Evolutionary conservation across 768 basidiomycete genomes (phyloP).

Genomic region (Xerocomellus intermedius): DNA sequence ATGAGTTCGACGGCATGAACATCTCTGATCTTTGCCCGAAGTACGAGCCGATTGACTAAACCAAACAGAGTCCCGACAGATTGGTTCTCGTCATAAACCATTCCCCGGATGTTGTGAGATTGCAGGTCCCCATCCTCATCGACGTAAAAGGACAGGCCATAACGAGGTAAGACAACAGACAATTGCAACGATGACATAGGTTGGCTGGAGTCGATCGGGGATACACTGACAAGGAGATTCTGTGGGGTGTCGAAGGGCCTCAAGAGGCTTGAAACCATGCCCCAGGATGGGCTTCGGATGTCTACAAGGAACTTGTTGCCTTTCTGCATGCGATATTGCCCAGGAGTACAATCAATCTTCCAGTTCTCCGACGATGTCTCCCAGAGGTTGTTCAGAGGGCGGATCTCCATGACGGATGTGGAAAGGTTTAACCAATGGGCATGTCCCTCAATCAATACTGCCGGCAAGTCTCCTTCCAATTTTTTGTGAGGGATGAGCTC

Average conservation of each 20-base stretch:
- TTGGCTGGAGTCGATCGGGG: neutral
- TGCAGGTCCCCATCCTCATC: conserved; percentile 34
- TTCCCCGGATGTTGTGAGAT: conserved; percentile 40
- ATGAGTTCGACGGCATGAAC: neutral
- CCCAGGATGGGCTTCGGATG: conserved; percentile 26
- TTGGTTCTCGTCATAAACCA: conserved; percentile 42
- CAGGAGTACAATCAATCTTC: conserved; percentile 16
- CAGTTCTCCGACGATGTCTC: conserved; percentile 26
- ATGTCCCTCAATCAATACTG: conserved; percentile 18
- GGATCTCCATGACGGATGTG: conserved; percentile 25
- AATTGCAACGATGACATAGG: conserved; percentile 12
- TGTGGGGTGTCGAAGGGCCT: conserved; percentile 21
- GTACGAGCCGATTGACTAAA: conserved; percentile 38
- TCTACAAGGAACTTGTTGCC: conserved; percentile 21
- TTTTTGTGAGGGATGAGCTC: conserved; percentile 26
- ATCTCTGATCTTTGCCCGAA: conserved; percentile 27
- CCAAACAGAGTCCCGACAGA: conserved; percentile 46
- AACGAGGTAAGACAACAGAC: conserved; percentile 38
- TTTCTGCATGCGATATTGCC: conserved; percentile 5
- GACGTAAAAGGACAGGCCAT: conserved; percentile 40
- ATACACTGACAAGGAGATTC: conserved; percentile 22
- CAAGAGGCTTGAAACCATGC: conserved; percentile 26
- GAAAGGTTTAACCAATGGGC: conserved; percentile 33
- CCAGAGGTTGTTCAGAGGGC: conserved; percentile 28
- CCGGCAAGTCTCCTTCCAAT: conserved; percentile 27